Percentiles rank a stretch among this genome's conserved stretches.
These are phyloP conservation scores for Cercospora canescens DNA, from an alignment of 2,329 filamentous ascomycete species.

Conservation along the genomic window DNA sequence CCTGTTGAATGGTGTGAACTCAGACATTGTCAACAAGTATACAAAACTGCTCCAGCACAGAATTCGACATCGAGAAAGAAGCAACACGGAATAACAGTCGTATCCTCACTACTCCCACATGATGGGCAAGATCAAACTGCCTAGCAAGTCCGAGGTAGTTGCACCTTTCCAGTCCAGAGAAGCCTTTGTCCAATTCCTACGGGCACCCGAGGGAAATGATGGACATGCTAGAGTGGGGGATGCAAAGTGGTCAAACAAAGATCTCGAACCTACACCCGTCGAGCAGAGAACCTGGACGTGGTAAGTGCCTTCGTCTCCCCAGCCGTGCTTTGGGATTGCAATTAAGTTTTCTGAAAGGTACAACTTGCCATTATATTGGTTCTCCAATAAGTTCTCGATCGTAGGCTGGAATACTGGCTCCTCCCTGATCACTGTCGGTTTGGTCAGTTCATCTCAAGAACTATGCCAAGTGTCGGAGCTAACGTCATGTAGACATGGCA, in stretches of 20 bases:
- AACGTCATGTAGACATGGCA: background rate
- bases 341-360: constrained; percentile 38
- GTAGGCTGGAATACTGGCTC: background rate
- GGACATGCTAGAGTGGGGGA: background rate
- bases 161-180: background rate
- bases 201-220: background rate
- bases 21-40: background rate
- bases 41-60: too few relatives aligned
- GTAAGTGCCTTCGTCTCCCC: constrained; percentile 36
- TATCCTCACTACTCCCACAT: background rate
- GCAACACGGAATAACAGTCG: too few relatives aligned
- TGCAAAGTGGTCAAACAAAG: constrained; percentile 33
- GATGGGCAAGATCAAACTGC: background rate
- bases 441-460: constrained; percentile 45
- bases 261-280: constrained; percentile 26
- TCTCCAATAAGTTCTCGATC: background rate
- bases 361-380: background rate
- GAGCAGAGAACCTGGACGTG: constrained; percentile 24
- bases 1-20: background rate
- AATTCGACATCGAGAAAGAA: too few relatives aligned
- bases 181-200: background rate
- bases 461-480: background rate
- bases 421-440: background rate
- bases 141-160: background rate
- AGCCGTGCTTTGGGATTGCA: constrained; percentile 43